Base-by-base conservation (phyloP, 441 rosid species). In the Erysimum cheiri region DNA sequence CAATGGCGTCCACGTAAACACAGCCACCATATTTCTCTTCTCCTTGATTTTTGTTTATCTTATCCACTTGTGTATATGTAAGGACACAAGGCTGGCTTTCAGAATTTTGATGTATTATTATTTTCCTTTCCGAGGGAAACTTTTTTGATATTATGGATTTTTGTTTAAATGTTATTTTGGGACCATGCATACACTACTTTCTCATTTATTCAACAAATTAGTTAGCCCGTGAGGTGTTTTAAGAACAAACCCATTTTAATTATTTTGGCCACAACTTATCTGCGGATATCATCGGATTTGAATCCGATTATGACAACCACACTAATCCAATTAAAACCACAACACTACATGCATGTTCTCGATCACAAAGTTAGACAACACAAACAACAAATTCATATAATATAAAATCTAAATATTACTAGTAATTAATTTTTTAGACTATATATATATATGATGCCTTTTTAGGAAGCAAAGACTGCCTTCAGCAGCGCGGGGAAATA, bases 401-500 rank as follows among this genome's bases (percentile, higher is more conserved):
- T 26, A 26, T 26, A 26, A 26, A 26, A 26, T 3, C 28, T 26
- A 26, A 22, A 22, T 22, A 22, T 22, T n/a, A 22, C 24, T 26
- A 26, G 28, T 26, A 26, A 26, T 3, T 26, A 26, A 26, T 3
- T 26, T 26, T 26, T 26, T 3, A 26, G 28, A 26, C 0, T 26
- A 26, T 26, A 26, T 26, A 26, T 26, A 26, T 26, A 26, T 26
- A 26, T 26, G 28, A 26, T 26, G 28, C 28, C 28, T 26, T 26
- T 26, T 26, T 26, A n/a, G n/a, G n/a, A n/a, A n/a, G 95, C 93
- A 55, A 82, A 92, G 82, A 57, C 80, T 0, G 95, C 98, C 50
- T 87, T 87, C 79, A 86, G 90, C 80, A 86, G 88, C 62, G 83
- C 92, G 0, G 92, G 91, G 31, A 90, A 88, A 77, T 84, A 84